Percentiles rank a stretch among this genome's conserved stretches.
Conservation (phyloP, 331 rosid species). For the Acacia concinna region DNA sequence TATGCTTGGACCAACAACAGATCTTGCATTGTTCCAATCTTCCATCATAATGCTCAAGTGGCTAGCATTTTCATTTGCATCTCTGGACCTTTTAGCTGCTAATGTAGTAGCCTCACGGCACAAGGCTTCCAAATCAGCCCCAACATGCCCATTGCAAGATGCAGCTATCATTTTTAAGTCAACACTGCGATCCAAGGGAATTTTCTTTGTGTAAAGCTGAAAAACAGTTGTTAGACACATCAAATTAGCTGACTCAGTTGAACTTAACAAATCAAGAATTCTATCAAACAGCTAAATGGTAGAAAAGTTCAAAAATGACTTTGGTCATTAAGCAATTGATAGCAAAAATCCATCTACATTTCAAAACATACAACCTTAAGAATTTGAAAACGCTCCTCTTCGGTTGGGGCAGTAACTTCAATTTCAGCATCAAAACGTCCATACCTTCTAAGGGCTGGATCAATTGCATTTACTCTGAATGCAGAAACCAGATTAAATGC, state of each 20-base stretch:
- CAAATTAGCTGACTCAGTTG: conserved; percentile 20
- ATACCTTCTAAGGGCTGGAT: conserved; percentile 85
- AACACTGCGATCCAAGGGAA: conserved; percentile 55
- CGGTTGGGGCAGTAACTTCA: conserved; percentile 81
- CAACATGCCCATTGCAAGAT: conserved; percentile 90
- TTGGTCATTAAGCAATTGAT: conserved; percentile 14
- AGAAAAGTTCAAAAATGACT: conserved; percentile 11
- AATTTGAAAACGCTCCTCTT: conserved; percentile 80
- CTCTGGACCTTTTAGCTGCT: conserved; percentile 56
- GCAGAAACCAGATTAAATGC: conserved; percentile 27
- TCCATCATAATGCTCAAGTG: conserved; percentile 48
- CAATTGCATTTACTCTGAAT: conserved; percentile 78
- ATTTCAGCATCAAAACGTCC: conserved; percentile 94
- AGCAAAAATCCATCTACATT: neutral
- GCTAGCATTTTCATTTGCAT: conserved; percentile 43
- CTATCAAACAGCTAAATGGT: conserved; percentile 2
- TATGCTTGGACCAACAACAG: conserved; percentile 80
- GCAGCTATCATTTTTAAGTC: conserved; percentile 71
- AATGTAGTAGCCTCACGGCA: conserved; percentile 71
- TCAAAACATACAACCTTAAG: conserved; percentile 59
- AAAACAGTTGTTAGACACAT: conserved; percentile 25
- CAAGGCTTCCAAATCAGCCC: conserved; percentile 91
- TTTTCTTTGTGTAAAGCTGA: conserved; percentile 81
- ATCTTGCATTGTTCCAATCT: conserved; percentile 81
- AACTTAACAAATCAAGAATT: conserved; percentile 26